These are phyloP conservation scores for Suillus lakei DNA, from an alignment of 768 basidiomycete species.

Conservation along the genomic window DNA sequence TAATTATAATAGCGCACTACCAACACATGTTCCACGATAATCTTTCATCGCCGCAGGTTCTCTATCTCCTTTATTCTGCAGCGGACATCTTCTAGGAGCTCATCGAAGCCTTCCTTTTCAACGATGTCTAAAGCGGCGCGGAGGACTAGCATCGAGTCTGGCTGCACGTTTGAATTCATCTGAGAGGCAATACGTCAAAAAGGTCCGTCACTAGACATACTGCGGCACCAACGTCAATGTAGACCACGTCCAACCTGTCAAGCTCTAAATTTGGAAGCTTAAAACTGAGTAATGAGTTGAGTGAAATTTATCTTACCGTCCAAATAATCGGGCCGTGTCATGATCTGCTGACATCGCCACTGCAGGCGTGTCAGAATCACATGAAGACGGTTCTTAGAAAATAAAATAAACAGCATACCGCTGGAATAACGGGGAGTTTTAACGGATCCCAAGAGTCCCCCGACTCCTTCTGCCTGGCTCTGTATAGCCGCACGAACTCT, in stretches of 20 bases:
- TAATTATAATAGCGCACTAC: background rate
- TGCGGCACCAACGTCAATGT: slow-evolving; percentile 67
- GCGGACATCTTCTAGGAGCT: slow-evolving; percentile 72
- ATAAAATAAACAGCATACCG: slow-evolving; percentile 56
- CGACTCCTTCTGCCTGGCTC: slow-evolving; percentile 51
- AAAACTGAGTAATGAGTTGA: background rate
- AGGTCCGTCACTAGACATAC: slow-evolving; percentile 5
- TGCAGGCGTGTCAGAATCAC: slow-evolving; percentile 27
- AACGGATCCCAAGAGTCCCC: slow-evolving; percentile 42
- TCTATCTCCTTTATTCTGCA: slow-evolving; percentile 88
- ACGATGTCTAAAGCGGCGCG: slow-evolving; percentile 74
- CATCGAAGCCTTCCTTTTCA: slow-evolving; percentile 78
- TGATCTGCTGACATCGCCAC: slow-evolving; percentile 78
- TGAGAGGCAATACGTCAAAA: slow-evolving; percentile 29
- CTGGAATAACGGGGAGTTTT: slow-evolving; percentile 60
- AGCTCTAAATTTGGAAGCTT: slow-evolving; percentile 46
- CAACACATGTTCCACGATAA: background rate
- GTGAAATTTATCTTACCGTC: slow-evolving; percentile 51
- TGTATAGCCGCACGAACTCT: slow-evolving; percentile 69
- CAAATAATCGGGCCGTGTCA: slow-evolving; percentile 85
- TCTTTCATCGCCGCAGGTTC: slow-evolving; percentile 51
- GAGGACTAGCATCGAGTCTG: slow-evolving; percentile 79
- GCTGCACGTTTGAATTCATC: slow-evolving; percentile 76
- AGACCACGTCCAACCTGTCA: slow-evolving; percentile 72
- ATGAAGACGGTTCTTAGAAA: background rate